Base-by-base conservation (phyloP, 2,329 filamentous ascomycete species). In the Exserohilum turcica region DNA sequence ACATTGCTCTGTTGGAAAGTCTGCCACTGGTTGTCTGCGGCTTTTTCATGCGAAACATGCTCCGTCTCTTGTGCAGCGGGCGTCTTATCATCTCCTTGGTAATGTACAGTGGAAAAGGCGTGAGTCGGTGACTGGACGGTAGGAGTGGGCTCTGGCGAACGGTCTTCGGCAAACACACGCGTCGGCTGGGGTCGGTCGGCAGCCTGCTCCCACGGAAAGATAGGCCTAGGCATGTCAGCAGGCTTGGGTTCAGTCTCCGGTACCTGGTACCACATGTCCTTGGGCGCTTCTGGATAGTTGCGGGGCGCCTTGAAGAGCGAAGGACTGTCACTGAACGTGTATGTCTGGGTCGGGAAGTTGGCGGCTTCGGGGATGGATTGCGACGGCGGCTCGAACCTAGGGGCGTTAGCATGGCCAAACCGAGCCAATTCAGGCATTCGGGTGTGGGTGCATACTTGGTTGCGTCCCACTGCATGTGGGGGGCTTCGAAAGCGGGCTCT, bases 151-250 rank as follows among this genome's bases (percentile, higher is more conserved):
- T 67, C 65, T 43, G 72, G 68, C 21, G 66, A 57, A 16, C 74
- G 63, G 53, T 86, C 84, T 54, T 86, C 84, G 40, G 79, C 76
- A 66, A 92, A 94, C 10, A 86, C 81, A 61, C 90, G 84, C 10
- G 83, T 84, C 8, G 85, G 77, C 64, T 80, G 84, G 10, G 87
- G 82, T 56, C 84, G 84, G 52, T 86, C 78, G 13, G 83, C 84
- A 57, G 87, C 78, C 36, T 75, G 77, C 74, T 99, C 94, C 94
- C 94, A 99, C 0, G 94, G 94, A 73, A 99, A 99, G 43, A 97
- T 87, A 3, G 86, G 82, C 42, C 83, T 82, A 12, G 86, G 83
- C 56, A 78, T 83, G 59, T 86, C 79, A 42, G 84, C 81, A 18
- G 85, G 84, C 15, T 79, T 79, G 53, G 84, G 82, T 58, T 82